Percentiles rank a stretch among this genome's conserved stretches.
Evolutionary conservation across 257 asterid genomes (phyloP).

Genomic region (Forsythia viridissima): DNA sequence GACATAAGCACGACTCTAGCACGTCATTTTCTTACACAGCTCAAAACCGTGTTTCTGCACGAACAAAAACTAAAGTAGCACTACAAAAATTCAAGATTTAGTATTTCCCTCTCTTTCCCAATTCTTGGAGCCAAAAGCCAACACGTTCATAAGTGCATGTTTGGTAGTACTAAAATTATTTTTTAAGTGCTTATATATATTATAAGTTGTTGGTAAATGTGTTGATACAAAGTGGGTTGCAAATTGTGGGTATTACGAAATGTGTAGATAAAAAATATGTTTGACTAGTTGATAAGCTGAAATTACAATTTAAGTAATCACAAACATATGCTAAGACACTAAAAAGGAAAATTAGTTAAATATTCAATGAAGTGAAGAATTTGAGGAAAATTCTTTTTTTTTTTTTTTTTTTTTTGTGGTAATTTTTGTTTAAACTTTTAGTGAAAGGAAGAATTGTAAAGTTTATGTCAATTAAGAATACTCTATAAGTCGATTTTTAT

Average conservation of each 20-base stretch:
- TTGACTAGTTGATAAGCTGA: no score
- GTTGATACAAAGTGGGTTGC: no score
- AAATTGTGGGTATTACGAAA: no score
- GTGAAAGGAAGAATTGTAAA: neutral
- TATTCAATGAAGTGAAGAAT: no score
- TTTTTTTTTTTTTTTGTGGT: neutral
- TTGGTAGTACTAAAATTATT: no score
- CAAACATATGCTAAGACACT: no score
- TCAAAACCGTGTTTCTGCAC: constrained; percentile 50
- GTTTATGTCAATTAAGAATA: neutral
- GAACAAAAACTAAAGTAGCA: constrained; percentile 14
- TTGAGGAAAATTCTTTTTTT: no score
- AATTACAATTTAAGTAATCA: no score
- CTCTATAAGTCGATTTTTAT: neutral
- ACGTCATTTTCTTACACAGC: constrained; percentile 34
- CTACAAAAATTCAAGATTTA: constrained; percentile 2
- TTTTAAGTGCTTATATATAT: no score
- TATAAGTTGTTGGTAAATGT: no score
- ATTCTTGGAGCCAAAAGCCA: neutral
- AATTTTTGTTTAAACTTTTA: no score
- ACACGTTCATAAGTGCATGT: neutral
- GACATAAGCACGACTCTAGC: constrained; percentile 28
- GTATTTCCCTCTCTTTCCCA: constrained; percentile 1
- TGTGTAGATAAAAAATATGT: no score
- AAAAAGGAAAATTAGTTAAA: constrained; percentile 24